Conservation (phyloP, 1,284 basidiomycete genomes). For the Athelia psychrophila region DNA sequence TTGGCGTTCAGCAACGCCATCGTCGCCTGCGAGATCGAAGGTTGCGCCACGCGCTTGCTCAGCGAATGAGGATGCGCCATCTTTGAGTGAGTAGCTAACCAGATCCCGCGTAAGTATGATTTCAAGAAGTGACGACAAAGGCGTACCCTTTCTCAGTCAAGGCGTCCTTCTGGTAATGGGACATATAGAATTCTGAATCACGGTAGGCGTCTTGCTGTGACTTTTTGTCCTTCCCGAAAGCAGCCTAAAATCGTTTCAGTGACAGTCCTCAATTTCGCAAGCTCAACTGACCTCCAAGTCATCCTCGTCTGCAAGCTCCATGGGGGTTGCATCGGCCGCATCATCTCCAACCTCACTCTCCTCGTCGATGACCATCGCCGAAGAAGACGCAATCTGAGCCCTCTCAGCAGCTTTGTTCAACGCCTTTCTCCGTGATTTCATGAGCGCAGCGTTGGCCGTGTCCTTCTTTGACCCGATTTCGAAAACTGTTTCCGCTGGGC, state of each 20-base stretch:
- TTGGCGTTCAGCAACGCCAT: slow-evolving; percentile 60
- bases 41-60: slow-evolving; percentile 81
- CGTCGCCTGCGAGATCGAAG: slow-evolving; percentile 87
- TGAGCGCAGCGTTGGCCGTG: slow-evolving; percentile 67
- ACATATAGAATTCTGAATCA: slow-evolving; percentile 90
- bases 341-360: slow-evolving; percentile 25
- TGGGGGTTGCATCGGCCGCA: slow-evolving; percentile 29
- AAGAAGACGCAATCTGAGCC: slow-evolving; percentile 32
- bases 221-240: slow-evolving; percentile 67
- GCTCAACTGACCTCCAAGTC: slow-evolving; percentile 62
- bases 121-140: slow-evolving; percentile 2
- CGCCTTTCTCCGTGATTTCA: slow-evolving; percentile 87
- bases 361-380: slow-evolving; percentile 32
- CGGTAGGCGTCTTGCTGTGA: slow-evolving; percentile 50
- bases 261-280: slow-evolving; percentile 1
- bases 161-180: slow-evolving; percentile 85
- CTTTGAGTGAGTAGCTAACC: slow-evolving; percentile 78
- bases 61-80: slow-evolving; percentile 80
- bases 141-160: slow-evolving; percentile 85
- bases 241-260: slow-evolving; percentile 45
- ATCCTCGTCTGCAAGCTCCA: slow-evolving; percentile 75
- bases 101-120: slow-evolving; percentile 3
- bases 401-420: slow-evolving; percentile 63
- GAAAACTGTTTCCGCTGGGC: slow-evolving; percentile 88
- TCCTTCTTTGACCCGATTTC: slow-evolving; percentile 83